These are phyloP conservation scores for Annulohypoxylon maeteangense DNA, from an alignment of 495 filamentous ascomycete species.

Conservation along the genomic window DNA sequence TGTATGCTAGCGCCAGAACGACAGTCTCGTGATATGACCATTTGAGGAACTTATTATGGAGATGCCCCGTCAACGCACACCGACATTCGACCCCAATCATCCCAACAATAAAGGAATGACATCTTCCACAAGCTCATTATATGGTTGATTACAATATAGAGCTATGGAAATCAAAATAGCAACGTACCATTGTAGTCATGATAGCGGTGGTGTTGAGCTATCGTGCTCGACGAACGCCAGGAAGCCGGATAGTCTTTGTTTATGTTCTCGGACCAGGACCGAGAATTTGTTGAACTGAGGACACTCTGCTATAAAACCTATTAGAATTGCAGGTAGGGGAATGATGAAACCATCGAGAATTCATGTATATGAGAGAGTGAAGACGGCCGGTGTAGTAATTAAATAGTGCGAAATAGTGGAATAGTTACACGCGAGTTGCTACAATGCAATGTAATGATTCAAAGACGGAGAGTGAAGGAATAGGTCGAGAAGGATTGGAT, in stretches of 20 bases:
- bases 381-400: too few species aligned
- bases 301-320: background rate
- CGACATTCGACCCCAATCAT: constrained; percentile 35
- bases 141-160: background rate
- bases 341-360: background rate
- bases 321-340: background rate
- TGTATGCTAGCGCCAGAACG: background rate
- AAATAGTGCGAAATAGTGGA: background rate
- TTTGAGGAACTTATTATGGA: constrained; percentile 13
- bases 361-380: background rate
- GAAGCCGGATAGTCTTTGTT: background rate
- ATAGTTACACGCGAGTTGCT: background rate
- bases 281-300: background rate
- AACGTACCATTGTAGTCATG: constrained; percentile 66
- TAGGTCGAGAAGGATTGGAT: background rate
- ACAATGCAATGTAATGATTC: background rate
- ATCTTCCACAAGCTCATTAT: background rate
- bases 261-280: background rate
- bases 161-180: constrained; percentile 7
- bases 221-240: constrained; percentile 21
- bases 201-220: constrained; percentile 40
- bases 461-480: background rate
- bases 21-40: background rate
- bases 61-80: constrained; percentile 30
- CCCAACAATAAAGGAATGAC: background rate